Evolutionary conservation across 2,329 filamentous ascomycete genomes (phyloP), one percentile per base, ranked within the genome.

Genomic region (Monilinia aucupariae): DNA sequence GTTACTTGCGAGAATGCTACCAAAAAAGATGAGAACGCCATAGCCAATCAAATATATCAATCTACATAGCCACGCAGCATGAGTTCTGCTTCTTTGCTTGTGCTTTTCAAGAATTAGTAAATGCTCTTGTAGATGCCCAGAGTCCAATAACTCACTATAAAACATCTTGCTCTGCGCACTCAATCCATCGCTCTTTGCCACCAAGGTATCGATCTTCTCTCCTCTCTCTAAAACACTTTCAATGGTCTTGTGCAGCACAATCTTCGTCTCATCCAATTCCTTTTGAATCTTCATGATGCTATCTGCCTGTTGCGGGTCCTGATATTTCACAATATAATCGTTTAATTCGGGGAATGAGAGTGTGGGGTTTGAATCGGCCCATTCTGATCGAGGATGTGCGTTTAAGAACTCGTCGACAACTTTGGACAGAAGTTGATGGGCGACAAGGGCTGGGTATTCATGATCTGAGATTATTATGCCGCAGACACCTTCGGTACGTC

Each of bases 141-240:
- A 34, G 39, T 39, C 37, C 20, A 52, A 54, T 62, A 49, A 78
- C 82, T 71, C 76, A 88, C 88, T 91, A 77, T 97, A 97, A 76
- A 99, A 99, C 89, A 96, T 93, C 83, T 96, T 97, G 79, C 91
- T 96, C 81, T 94, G 90, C 56, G 86, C 85, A 77, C 91, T 96
- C 72, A 99, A 78, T 15, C 88, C 91, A 71, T 96, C 91, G 72
- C 91, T 96, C 85, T 97, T 97, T 68, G 88, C 87, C 52, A 97
- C 93, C 70, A 99, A 78, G 71, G 89, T 90, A 74, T 97, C 93
- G 70, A 99, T 91, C 83, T 97, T 97, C 85, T 97, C 92, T 49
- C 92, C 94, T 66, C 94, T 85, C 80, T 97, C 88, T 72, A 97
- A 77, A 64, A 88, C 87, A 72, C 85, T 90, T 80, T 96, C 89